Evolutionary conservation across 257 asterid genomes (phyloP), one percentile per base, ranked within the genome.

Genomic region (Mitragyna speciosa): DNA sequence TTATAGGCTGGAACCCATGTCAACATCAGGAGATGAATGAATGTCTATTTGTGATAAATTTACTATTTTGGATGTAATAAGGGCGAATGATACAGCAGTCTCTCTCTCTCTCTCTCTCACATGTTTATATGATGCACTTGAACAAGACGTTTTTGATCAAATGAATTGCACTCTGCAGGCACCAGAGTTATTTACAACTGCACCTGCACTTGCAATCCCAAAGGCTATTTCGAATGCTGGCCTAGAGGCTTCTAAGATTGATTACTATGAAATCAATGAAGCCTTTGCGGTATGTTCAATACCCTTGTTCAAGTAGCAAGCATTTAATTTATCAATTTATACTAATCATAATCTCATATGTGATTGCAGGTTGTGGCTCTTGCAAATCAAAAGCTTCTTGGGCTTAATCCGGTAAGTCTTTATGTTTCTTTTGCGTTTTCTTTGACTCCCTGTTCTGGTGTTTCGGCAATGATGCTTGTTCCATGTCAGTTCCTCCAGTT

Each of bases 141-240:
- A 31, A 33, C 28, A 22, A 26, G 33, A 41, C 68, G 3, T 41
- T 33, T 67, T 73, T 73, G 45, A 63, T 79, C 61, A 68, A 75
- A 49, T 75, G 43, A 72, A 52, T 77, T 43, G 28, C 72, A 67
- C 67, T 86, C 63, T 82, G 83, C 91, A 96, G 99, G 99, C 97
- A 71, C 97, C 99, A 17, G 99, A 96, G 83, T 76, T 94, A 75
- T 96, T 96, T 81, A 96, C 99, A 76, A 96, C 98, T 47, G 68
- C 98, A 72, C 99, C 99, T 59, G 93, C 99, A 45, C 91, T 93
- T 77, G 99, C 99, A 79, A 94, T 96, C 63, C 98, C 99, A 31
- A 96, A 94, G 87, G 99, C 99, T 69, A 87, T 94, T 65, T 87
- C 94, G 70, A 92, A 87, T 81, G 97, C 98, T 71, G 94, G 96